These are phyloP conservation scores for Platanthera guangdongensis DNA, from an alignment of 106 monocot species.

Conservation along the genomic window DNA sequence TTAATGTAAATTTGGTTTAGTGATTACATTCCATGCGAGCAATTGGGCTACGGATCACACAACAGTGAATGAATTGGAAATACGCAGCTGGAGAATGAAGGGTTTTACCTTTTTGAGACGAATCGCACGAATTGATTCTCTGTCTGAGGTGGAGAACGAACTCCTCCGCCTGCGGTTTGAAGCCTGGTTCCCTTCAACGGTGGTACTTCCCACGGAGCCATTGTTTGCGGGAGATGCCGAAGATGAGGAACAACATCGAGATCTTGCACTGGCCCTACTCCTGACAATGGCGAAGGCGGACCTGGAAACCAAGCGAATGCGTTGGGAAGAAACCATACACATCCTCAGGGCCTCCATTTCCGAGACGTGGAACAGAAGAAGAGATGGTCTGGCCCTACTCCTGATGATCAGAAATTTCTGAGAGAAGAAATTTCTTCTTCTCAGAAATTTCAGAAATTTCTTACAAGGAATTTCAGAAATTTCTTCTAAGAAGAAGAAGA, in stretches of 20 bases:
- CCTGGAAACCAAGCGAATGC: slow-evolving; percentile 16
- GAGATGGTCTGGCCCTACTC: too few species aligned
- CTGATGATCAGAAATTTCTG: too few species aligned
- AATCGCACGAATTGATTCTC: slow-evolving; percentile 58
- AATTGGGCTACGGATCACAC: too few species aligned
- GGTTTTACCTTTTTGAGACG: slow-evolving; percentile 55
- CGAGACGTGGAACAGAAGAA: too few species aligned
- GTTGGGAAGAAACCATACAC: slow-evolving; percentile 24
- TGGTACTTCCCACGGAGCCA: neutral
- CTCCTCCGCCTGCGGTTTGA: slow-evolving; percentile 28
- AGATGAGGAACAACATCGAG: slow-evolving; percentile 37
- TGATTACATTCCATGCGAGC: too few species aligned
- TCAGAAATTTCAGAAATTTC: too few species aligned
- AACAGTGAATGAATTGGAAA: too few species aligned
- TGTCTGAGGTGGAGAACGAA: slow-evolving; percentile 49
- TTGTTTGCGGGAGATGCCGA: slow-evolving; percentile 11
- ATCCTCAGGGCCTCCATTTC: slow-evolving; percentile 19
- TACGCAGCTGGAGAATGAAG: too few species aligned
- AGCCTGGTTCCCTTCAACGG: neutral
- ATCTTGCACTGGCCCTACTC: neutral
- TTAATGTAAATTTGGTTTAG: too few species aligned
- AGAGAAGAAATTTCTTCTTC: too few species aligned
- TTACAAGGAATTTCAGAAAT: too few species aligned
- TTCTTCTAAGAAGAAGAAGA: too few species aligned
- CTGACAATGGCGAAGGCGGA: slow-evolving; percentile 6